Percentiles rank a stretch among this genome's conserved stretches.
These are phyloP conservation scores for Xylaria sp. DNA, from an alignment of 2,329 filamentous ascomycete genomes.

Conservation along the genomic window DNA sequence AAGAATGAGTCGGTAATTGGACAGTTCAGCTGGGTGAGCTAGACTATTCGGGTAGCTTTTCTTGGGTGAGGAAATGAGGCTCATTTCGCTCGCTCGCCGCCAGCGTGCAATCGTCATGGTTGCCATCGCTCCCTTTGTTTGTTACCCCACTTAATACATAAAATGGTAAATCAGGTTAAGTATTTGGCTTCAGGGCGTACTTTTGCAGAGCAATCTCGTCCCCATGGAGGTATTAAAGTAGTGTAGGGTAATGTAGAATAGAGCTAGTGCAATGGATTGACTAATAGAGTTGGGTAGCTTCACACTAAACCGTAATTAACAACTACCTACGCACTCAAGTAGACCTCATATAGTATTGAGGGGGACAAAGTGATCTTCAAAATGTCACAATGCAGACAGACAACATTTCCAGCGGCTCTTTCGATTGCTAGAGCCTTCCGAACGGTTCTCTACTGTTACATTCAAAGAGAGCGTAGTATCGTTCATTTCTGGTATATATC, in stretches of 20 bases:
- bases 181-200: background rate
- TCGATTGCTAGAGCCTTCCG: background rate
- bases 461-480: background rate
- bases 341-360: background rate
- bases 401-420: conserved; percentile 28
- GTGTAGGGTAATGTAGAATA: background rate
- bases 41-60: conserved; percentile 35
- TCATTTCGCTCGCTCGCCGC: conserved; percentile 32
- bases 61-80: conserved; percentile 37
- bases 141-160: background rate
- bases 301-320: background rate
- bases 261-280: background rate
- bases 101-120: conserved; percentile 12
- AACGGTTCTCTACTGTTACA: background rate
- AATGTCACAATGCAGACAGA: conserved; percentile 23
- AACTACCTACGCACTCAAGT: background rate
- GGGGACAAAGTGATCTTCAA: background rate
- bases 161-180: background rate
- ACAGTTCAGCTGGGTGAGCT: conserved; percentile 11
- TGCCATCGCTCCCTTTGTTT: conserved; percentile 2
- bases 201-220: background rate
- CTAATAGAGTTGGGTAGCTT: background rate
- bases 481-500: too few relatives aligned
- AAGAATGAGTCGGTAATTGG: conserved; percentile 25
- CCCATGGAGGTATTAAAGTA: background rate